Conservation (phyloP, 306 rosid genomes). For the Dalbergia cultrata region DNA sequence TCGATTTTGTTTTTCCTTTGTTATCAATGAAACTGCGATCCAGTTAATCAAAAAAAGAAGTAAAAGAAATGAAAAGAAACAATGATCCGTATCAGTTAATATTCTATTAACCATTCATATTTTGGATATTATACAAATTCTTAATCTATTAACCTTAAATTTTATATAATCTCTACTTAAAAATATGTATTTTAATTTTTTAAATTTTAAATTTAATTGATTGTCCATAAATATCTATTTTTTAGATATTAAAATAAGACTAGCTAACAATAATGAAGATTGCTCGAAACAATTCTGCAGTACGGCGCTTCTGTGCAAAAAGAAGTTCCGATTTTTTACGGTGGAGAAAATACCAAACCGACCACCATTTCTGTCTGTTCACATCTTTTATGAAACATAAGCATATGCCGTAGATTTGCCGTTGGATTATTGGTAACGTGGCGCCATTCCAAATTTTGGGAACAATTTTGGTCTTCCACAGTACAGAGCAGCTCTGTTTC, state of each 20-base stretch:
- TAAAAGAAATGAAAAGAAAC: not conserved
- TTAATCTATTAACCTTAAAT: too few species aligned
- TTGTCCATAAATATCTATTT: too few species aligned
- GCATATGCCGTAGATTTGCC: conserved; percentile 38
- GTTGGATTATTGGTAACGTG: conserved; percentile 42
- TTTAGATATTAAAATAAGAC: too few species aligned
- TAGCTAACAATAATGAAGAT: too few species aligned
- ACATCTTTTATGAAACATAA: conserved; percentile 26
- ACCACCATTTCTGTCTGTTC: conserved; percentile 35
- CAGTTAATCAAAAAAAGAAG: too few species aligned
- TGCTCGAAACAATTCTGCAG: conserved; percentile 19
- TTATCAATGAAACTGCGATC: not conserved
- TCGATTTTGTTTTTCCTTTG: conserved; percentile 12
- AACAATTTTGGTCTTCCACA: conserved; percentile 27
- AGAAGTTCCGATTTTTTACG: conserved; percentile 43
- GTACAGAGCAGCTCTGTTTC: conserved; percentile 40
- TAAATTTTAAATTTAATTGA: too few species aligned
- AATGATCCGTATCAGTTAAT: not conserved
- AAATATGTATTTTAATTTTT: too few species aligned
- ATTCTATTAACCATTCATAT: too few species aligned
- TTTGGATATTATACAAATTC: too few species aligned
- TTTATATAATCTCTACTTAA: too few species aligned
- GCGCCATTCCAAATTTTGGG: conserved; percentile 26
- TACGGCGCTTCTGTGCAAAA: conserved; percentile 17
- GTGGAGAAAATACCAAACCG: conserved; percentile 54